Conservation (phyloP, 2,329 filamentous ascomycete genomes). For the Diaporthe australafricana region DNA sequence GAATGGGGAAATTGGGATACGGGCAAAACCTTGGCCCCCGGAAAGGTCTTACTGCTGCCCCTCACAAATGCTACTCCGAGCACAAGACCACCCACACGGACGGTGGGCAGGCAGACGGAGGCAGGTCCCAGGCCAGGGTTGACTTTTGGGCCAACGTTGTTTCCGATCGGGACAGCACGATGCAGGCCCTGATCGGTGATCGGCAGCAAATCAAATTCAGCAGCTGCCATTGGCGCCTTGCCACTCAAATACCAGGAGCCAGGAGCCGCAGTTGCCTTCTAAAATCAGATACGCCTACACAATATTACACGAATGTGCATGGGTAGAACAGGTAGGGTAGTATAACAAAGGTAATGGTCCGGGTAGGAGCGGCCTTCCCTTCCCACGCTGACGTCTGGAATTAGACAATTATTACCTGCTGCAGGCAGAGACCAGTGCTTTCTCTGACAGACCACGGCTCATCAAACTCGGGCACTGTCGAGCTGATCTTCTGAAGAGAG, state of each 20-base stretch:
- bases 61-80: background rate
- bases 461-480: too few relatives aligned
- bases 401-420: constrained; percentile 12
- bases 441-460: background rate
- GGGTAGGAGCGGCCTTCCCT: constrained; percentile 22
- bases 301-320: background rate
- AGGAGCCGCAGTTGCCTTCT: constrained; percentile 7
- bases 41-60: background rate
- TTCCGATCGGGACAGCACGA: constrained; percentile 23
- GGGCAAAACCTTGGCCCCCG: background rate
- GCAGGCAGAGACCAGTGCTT: background rate
- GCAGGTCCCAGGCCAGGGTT: background rate
- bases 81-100: background rate
- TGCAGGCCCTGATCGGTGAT: constrained; percentile 29
- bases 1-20: background rate
- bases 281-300: background rate
- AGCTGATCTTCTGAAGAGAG: background rate
- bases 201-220: constrained; percentile 6
- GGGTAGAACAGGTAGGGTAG: background rate
- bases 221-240: background rate
- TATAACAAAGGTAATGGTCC: background rate
- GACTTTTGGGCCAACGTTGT: constrained; percentile 17
- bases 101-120: background rate
- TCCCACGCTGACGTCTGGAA: background rate
- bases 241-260: constrained; percentile 6